Conservation (phyloP, 352 stramenopile genomes). For the Labyrinthula sp. region DNA sequence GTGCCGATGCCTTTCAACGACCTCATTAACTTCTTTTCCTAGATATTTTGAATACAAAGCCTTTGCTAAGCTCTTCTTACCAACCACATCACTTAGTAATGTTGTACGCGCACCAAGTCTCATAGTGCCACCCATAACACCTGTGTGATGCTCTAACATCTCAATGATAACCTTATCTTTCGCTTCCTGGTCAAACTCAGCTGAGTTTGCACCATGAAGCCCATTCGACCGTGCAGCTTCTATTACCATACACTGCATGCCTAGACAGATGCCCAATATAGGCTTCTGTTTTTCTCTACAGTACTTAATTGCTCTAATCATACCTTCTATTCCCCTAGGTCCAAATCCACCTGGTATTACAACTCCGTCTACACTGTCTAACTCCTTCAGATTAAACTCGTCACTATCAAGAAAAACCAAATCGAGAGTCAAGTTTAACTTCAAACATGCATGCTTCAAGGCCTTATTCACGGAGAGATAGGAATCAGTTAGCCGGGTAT, state of each 20-base stretch:
- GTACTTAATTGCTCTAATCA: constrained; percentile 81
- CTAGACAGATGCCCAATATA: constrained; percentile 92
- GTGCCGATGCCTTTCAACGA: constrained; percentile 90
- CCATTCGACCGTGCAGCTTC: constrained; percentile 34
- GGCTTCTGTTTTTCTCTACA: constrained; percentile 77
- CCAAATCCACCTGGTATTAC: constrained; percentile 96
- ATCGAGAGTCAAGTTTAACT: constrained; percentile 66
- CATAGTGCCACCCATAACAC: constrained; percentile 97
- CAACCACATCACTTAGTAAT: constrained; percentile 48
- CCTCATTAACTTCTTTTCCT: constrained; percentile 49
- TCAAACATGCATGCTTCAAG: constrained; percentile 74
- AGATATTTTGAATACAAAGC: no score
- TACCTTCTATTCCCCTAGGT: constrained; percentile 86
- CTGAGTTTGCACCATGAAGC: constrained; percentile 34
- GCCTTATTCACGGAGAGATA: constrained; percentile 96
- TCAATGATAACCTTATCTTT: constrained; percentile 89
- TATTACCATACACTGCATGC: constrained; percentile 58
- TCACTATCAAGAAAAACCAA: no score
- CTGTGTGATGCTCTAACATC: constrained; percentile 95
- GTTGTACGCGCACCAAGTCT: constrained; percentile 83
- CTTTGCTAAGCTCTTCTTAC: constrained; percentile 46
- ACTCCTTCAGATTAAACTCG: constrained; percentile 54
- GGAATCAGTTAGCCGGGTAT: constrained; percentile 91
- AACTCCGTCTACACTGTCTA: constrained; percentile 46
- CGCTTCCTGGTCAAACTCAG: constrained; percentile 39